A percentile compares a stretch with the other conserved stretches of the same genome.
Evolutionary conservation across 805 yeast species (phyloP).

Genomic region (Saccharomycopsis selenospora): DNA sequence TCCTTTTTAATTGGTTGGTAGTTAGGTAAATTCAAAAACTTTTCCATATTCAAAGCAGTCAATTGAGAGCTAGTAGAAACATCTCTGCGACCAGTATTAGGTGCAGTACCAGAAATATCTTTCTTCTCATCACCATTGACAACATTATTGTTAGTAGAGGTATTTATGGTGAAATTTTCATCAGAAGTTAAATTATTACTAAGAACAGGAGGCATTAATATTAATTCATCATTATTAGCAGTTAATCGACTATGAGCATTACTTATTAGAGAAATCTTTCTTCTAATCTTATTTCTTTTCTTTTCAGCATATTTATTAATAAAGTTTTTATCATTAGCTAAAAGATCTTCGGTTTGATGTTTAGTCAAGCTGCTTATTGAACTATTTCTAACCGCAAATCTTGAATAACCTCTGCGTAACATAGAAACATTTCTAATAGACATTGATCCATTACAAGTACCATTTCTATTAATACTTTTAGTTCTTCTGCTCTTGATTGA

Average conservation of each 20-base stretch:
- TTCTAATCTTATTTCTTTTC: conserved; percentile 2
- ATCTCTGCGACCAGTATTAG: conserved; percentile 1
- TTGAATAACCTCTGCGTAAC: background rate
- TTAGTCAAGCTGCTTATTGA: too few species aligned
- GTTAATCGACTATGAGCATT: background rate
- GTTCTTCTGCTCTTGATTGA: background rate
- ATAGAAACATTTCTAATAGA: background rate
- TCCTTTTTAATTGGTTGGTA: conserved; percentile 16
- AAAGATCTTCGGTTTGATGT: background rate
- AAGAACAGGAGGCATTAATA: conserved; percentile 5
- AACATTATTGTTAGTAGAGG: background rate
- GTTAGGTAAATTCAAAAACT: conserved; percentile 4
- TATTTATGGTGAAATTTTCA: background rate
- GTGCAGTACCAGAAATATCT: too few species aligned
- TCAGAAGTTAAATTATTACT: background rate
- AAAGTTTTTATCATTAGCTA: conserved; percentile 4
- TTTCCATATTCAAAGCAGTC: conserved; percentile 14
- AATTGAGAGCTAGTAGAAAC: conserved; percentile 8
- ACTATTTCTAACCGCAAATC: background rate
- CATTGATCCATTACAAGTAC: too few species aligned
- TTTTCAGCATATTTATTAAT: conserved; percentile 13
- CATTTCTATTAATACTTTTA: too few species aligned
- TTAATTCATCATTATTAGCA: conserved; percentile 6
- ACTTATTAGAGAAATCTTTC: background rate
- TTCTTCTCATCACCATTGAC: background rate